Evolutionary conservation across 176 grass and related monocot species (phyloP), one percentile per base, ranked within the genome.

Genomic region (Triticum urartu): DNA sequence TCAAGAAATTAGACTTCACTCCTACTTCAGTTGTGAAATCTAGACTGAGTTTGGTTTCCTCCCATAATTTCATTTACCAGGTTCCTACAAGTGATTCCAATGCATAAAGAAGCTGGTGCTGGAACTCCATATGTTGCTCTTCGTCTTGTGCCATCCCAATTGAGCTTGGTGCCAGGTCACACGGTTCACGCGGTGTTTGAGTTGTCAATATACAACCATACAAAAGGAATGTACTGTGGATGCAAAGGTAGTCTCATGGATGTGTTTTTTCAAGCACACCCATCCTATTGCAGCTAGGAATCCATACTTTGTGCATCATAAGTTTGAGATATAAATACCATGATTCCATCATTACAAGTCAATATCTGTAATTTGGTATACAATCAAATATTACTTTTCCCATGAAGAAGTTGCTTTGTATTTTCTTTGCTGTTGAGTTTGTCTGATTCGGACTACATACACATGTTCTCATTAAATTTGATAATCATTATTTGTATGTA

Each of bases 151-250:
- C 9, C 74, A 81, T 35, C 1, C 0, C 43, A 0, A 42, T 11
- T 14, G 5, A 24, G 3, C 60, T 82, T 82, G 4, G 52, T 76
- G 60, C 58, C 7, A 59, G 79, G 22, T 42, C 26, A 10, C 32
- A 32, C 11, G 9, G 39, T 82, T 4, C 7, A 40, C 32, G 86
- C 22, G 30, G 58, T 74, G 28, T 74, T 81, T 11, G 78, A 81
- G 78, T 26, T 87, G n/a, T 87, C 86, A 66, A 40, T 87, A 3
- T 87, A 81, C n/a, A 87, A 81, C 33, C 79, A 87, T 36, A 81
- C 86, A 75, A 75, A 32, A 40, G 79, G 70, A 40, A 28, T 34
- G 10, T 81, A 81, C 17, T 30, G 6, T 67, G 70, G 69, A 67
- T 58, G 32, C 61, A 75, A 76, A 87, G 79, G 79, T 87, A 76